Base-by-base conservation (phyloP, 495 filamentous ascomycete genomes). In the Halenospora varia region DNA sequence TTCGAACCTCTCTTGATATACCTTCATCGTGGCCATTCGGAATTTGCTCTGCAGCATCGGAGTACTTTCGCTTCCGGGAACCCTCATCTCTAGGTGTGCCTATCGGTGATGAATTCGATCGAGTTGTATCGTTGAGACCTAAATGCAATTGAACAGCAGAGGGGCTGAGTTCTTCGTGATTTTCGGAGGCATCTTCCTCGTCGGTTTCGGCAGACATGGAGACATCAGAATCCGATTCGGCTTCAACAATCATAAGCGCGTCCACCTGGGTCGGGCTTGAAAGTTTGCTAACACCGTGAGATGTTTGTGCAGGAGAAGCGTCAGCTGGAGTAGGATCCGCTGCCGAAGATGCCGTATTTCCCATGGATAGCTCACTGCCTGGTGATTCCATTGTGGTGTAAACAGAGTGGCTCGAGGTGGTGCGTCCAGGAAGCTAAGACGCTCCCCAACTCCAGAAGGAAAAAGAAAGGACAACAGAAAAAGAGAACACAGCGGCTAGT, bases 11-110 rank as follows among this genome's bases (percentile, higher is more conserved):
- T 22, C 52, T 15, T 3, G 48, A 13, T 1, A 48, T 15, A 66
- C 74, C 60, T 74, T 76, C 53, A 20, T 41, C n/a, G 50, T 57
- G 50, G 45, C 59, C 22, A 55, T 53, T 62, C 26, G 42, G 51
- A 15, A 35, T 22, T 18, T 45, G 39, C 49, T 60, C 60, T 50
- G 51, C 24, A 8, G 55, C 23, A 26, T 48, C 55, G 25, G 50
- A 55, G 20, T 67, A 62, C 51, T 75, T 77, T 44, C 75, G 71
- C 62, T 78, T 80, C 49, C 57, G 73, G 17, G 66, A 69, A n/a
- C n/a, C n/a, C n/a, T 2, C n/a, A 10, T 55, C 60, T 26, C 13
- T 26, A 2, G 45, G 25, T 41, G 54, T 2, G 20, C 22, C 26
- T 20, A 40, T 17, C 53, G 10, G 1, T 23, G 49, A 22, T 8